A percentile compares a stretch with the other conserved stretches of the same genome.
These are phyloP conservation scores for Coemansia sp. DNA, from an alignment of 192 early-diverging fungal genomes.

Conservation along the genomic window DNA sequence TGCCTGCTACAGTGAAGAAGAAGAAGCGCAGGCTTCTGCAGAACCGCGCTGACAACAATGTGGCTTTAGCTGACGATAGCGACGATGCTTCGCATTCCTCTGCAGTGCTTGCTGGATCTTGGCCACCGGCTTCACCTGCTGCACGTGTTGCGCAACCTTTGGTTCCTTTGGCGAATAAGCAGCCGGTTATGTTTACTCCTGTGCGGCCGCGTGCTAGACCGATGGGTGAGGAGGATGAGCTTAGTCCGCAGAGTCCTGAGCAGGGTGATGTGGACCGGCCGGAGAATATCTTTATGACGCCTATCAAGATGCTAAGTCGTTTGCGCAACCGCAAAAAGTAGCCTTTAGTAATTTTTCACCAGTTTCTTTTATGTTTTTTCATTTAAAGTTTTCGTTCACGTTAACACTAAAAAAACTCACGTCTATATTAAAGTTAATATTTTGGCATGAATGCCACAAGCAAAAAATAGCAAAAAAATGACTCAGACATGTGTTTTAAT, in stretches of 20 bases:
- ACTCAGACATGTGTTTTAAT: too few relatives aligned
- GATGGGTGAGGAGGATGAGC: too few relatives aligned
- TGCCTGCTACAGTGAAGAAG: conserved; percentile 15
- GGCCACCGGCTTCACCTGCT: conserved; percentile 1
- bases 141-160: conserved; percentile 3
- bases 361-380: too few relatives aligned
- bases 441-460: too few relatives aligned
- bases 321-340: conserved; percentile 48
- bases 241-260: neutral
- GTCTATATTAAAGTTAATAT: too few relatives aligned
- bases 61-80: conserved; percentile 14
- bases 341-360: too few relatives aligned
- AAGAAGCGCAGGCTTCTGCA: conserved; percentile 47
- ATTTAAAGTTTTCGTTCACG: neutral
- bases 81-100: conserved; percentile 6
- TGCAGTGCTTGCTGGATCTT: conserved; percentile 7
- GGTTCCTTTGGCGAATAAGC: conserved; percentile 28
- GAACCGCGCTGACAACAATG: conserved; percentile 16
- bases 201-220: conserved; percentile 32
- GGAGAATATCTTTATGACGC: conserved; percentile 40
- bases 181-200: conserved; percentile 40
- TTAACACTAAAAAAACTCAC: too few relatives aligned
- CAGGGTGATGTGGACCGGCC: neutral
- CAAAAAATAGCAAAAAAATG: too few relatives aligned
- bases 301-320: conserved; percentile 49